Conservation (phyloP, 768 basidiomycete species). For the Russula abietina region DNA sequence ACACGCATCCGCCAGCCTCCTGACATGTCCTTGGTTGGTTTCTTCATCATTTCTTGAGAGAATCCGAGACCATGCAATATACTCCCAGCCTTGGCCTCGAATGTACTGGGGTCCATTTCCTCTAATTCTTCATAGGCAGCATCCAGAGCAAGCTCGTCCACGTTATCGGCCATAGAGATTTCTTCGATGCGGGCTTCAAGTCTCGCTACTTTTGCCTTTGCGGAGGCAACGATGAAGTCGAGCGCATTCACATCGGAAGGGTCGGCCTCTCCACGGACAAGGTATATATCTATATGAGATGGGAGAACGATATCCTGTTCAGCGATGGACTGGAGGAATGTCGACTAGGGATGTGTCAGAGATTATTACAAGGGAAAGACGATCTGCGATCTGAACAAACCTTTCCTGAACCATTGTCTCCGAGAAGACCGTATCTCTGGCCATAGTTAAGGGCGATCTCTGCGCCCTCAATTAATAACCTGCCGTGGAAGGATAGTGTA, state of each 20-base stretch:
- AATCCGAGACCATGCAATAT: slow-evolving; percentile 99
- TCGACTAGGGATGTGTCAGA: slow-evolving; percentile 53
- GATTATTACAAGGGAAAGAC: slow-evolving; percentile 9
- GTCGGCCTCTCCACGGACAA: slow-evolving; percentile 93
- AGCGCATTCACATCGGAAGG: slow-evolving; percentile 94
- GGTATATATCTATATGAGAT: slow-evolving; percentile 93
- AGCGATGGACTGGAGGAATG: slow-evolving; percentile 91
- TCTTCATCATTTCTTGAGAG: slow-evolving; percentile 84
- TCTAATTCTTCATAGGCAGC: slow-evolving; percentile 92
- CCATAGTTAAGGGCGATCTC: slow-evolving; percentile 83
- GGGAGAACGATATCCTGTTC: slow-evolving; percentile 95
- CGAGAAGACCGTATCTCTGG: slow-evolving; percentile 89
- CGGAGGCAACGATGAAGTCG: slow-evolving; percentile 92
- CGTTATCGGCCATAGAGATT: slow-evolving; percentile 78
- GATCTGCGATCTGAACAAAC: slow-evolving; percentile 38
- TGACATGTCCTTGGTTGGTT: slow-evolving; percentile 96
- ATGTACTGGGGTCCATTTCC: slow-evolving; percentile 91
- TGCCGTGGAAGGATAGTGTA: slow-evolving; percentile 95
- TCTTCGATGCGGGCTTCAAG: slow-evolving; percentile 94
- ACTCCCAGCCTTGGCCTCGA: slow-evolving; percentile 91
- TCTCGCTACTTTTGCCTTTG: slow-evolving; percentile 86
- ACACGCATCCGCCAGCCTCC: slow-evolving; percentile 99
- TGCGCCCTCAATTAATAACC: slow-evolving; percentile 66
- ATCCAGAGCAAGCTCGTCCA: slow-evolving; percentile 86
- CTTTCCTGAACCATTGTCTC: slow-evolving; percentile 99